Evolutionary conservation across 352 stramenopile species (phyloP), one percentile per base, ranked within the genome.

Genomic region (Blastocystis sp.): DNA sequence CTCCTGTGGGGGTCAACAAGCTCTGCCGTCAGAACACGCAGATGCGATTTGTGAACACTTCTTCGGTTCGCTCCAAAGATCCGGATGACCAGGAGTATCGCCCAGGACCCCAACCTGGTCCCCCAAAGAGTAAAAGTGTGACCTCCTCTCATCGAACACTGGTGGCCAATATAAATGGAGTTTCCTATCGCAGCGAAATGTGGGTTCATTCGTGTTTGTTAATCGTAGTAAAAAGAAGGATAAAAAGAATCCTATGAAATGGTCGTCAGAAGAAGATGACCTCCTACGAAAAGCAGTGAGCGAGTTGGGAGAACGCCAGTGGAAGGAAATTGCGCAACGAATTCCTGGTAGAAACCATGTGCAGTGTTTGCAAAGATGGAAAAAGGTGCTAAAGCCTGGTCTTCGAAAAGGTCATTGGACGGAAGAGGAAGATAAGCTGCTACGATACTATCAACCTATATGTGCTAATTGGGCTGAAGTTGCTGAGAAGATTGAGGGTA

Each of bases 351-450:
- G 94, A 20, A 97, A 96, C 90, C 94, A 97, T 91, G 95, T 94
- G 87, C 94, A 97, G 90, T 96, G 94, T 87, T 91, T 96, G 45
- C 94, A 97, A 87, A 93, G 94, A 4, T 97, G 94, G 94, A 96
- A 93, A 37, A 97, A 97, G 79, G 94, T 96, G 81, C 91, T 97
- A 2, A 92, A 93, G 1, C 94, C 94, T 0, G 94, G 94, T 0
- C 92, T 97, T 9, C 93, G 95, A 63, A 97, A 96, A 90, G 94
- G 94, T 55, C 94, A 95, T 79, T 97, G 94, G 94, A 95, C 93
- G n/a, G 93, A 93, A 18, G 93, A 95, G 37, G 94, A 97, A 76
- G 94, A 97, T 89, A 93, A 94, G 39, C 90, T 96, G 50, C 87
- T 96, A 62, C 91, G 93, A 24, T 92, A 96, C 18, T 94, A 95